Evolutionary conservation across 352 stramenopile species (phyloP), one percentile per base, ranked within the genome.

Genomic region (Globisporangium barbulae): DNA sequence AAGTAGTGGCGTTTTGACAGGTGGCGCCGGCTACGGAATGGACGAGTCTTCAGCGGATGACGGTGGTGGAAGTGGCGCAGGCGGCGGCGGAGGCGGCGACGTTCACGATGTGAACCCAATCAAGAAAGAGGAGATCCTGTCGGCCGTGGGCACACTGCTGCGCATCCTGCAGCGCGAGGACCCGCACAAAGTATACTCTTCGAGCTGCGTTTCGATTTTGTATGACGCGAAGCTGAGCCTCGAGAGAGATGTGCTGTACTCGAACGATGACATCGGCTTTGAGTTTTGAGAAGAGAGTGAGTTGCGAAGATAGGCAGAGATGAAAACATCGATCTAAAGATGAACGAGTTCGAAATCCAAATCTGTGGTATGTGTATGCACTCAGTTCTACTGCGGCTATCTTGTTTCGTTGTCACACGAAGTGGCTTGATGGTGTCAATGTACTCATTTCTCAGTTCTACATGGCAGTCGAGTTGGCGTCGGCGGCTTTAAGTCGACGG

Each of bases 191-290:
- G 53, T 76, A 31, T 87, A 89, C 64, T 74, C 79, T 50, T 81
- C 69, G 37, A 85, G 65, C 58, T 93, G 86, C 57, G 62, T 87
- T 49, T 89, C 84, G 59, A 82, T 94, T 59, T 65, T 96, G 58
- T 91, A 90, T 67, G 85, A 93, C 69, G 81, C 83, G 54, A 96
- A 96, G 69, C 76, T 96, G 50, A 76, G 81, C 35, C 75, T 96
- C 17, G 87, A 94, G 69, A 74, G 81, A 25, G 85, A 94, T 69
- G 79, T 93, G 64, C 67, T 91, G 60, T 88, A 93, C 63, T 89
- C 84, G 54, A 85, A 87, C 65, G 82, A 89, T 50, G 84, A 91
- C 66, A 81, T 93, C 19, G 71, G 78, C 42, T 95, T 95, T 60
- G 86, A 95, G 70, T 48, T 49, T 39, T 61, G 22, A 31, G 54